Evolutionary conservation across 805 yeast genomes (phyloP), one percentile per base, ranked within the genome.

Genomic region (Saturnispora diversa): DNA sequence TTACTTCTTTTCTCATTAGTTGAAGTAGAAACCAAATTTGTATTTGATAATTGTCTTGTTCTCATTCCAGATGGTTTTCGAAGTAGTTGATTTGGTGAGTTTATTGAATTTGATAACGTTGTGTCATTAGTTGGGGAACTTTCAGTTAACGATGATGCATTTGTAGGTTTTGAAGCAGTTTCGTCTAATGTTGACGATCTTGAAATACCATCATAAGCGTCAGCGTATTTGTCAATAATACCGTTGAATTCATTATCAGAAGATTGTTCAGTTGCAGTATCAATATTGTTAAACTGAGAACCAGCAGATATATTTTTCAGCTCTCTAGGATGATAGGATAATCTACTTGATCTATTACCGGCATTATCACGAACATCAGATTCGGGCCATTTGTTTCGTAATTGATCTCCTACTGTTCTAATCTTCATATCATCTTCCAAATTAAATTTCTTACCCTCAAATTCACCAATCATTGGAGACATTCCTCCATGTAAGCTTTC

Each of bases 1-100:
- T 69, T 70, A 47, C 66, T 68, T 40, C 69, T 56, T 19, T 55
- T 40, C 31, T 25, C 31, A 5, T 45, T 31, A 35, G 12, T 20
- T 42, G 49, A 8, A 45, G 21, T 32, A 5, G 47, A 35, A 13
- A 48, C 44, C 6, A 50, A 42, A 11, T 49, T 43, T 6, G 38
- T 42, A 35, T 43, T 50, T 15, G 44, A 37, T 23, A 47, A 28
- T 19, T 34, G 44, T 17, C 48, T 44, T 8, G 47, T 44, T 44
- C 36, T 42, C 30, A 46, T 30, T n/a, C 43, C 49, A 19, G 23
- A 16, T 27, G 39, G 39, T 27, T 36, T 36, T 25, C 39, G 28
- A n/a, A 36, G 15, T 5, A 28, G n/a, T 7, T 15, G 16, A 12
- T 11, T 2, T 23, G 19, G 12, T 20, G 17, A 19, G 25, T 24